Evolutionary conservation across 2,329 filamentous ascomycete genomes (phyloP).

Genomic region (Aspergillus luchuensis): DNA sequence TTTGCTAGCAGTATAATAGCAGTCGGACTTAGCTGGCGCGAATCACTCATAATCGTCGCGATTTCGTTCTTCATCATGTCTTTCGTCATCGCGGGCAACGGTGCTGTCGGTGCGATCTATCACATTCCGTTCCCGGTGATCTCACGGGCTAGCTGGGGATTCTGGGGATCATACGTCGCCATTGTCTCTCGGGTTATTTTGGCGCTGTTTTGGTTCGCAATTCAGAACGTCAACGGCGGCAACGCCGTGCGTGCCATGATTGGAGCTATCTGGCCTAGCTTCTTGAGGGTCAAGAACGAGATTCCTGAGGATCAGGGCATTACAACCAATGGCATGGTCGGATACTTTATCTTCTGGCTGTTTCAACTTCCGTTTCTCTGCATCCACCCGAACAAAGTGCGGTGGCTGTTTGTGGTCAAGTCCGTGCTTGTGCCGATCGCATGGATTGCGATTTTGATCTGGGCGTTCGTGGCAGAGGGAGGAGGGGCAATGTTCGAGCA

Average conservation of each 20-base stretch:
- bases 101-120: conserved; percentile 55
- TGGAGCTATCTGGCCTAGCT: conserved; percentile 54
- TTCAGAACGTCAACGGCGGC: conserved; percentile 66
- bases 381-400: conserved; percentile 45
- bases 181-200: conserved; percentile 57
- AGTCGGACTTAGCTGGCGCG: conserved; percentile 57
- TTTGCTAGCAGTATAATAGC: conserved; percentile 53
- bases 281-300: conserved; percentile 37
- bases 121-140: conserved; percentile 61
- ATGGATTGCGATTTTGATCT: conserved; percentile 64
- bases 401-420: conserved; percentile 43
- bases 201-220: conserved; percentile 65
- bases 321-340: conserved; percentile 49
- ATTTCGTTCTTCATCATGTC: conserved; percentile 56
- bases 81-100: conserved; percentile 63
- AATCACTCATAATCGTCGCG: conserved; percentile 53
- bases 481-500: conserved; percentile 53
- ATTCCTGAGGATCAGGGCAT: conserved; percentile 48
- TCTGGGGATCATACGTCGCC: conserved; percentile 59
- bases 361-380: conserved; percentile 50
- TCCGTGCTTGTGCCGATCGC: conserved; percentile 56
- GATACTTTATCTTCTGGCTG: conserved; percentile 48
- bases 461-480: conserved; percentile 60
- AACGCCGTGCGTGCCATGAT: conserved; percentile 56
- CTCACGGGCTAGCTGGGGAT: conserved; percentile 58